phyloP scores from a whole-genome alignment of 192 early-diverging fungal genomes.

The Podila clonocystis region DNA sequence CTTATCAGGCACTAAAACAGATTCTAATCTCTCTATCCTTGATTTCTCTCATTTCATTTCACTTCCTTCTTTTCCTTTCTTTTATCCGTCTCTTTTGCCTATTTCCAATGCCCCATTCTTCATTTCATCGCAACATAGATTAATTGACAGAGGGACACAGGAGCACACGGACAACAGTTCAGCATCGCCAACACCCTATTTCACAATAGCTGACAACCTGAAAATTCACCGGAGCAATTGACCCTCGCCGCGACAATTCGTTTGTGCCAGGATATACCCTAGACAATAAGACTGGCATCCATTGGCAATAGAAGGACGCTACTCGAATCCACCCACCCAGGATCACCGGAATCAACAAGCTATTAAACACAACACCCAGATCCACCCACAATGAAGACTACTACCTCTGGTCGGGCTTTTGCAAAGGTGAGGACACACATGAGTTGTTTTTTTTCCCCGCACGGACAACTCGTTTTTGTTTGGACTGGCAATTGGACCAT shows the following conservation, averaged over 20 bases:
- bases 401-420: slow-evolving; percentile 41
- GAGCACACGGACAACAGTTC: too few relatives aligned
- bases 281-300: too few relatives aligned
- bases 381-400: slow-evolving; percentile 28
- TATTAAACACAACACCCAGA: not conserved
- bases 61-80: slow-evolving; percentile 6
- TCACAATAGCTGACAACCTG: too few relatives aligned
- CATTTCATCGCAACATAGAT: not conserved
- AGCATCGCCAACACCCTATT: not conserved
- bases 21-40: too few relatives aligned
- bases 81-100: not conserved
- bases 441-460: not conserved
- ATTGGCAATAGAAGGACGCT: too few relatives aligned
- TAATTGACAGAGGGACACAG: too few relatives aligned
- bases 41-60: not conserved
- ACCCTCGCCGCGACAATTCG: too few relatives aligned
- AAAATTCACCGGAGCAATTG: too few relatives aligned
- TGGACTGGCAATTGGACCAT: too few relatives aligned
- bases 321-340: not conserved
- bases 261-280: too few relatives aligned
- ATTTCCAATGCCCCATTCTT: slow-evolving; percentile 2
- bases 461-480: not conserved
- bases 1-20: too few relatives aligned
- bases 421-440: slow-evolving; percentile 27
- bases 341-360: not conserved